Conservation (phyloP, 805 yeast genomes). For the Candida silvatica region DNA sequence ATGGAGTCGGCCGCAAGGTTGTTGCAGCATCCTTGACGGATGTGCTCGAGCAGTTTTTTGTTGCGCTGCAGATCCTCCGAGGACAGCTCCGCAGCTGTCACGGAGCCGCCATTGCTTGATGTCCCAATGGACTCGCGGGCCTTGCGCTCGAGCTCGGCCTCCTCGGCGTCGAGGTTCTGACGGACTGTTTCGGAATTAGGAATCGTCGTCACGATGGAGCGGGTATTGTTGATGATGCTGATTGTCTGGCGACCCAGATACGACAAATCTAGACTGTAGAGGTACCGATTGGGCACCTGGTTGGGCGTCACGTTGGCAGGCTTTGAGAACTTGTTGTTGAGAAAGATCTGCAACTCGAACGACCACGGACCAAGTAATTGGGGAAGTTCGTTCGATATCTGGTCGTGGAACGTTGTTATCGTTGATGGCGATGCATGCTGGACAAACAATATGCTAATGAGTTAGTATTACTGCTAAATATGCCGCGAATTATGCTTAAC, state of each 20-base stretch:
- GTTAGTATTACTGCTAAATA: slow-evolving; percentile 3
- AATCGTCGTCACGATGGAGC: slow-evolving; percentile 23
- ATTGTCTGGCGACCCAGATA: slow-evolving; percentile 39
- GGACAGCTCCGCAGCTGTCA: too few relatives aligned
- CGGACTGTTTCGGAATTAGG: slow-evolving; percentile 14
- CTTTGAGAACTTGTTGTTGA: slow-evolving; percentile 49
- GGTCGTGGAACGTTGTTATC: slow-evolving; percentile 63
- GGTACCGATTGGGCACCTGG: slow-evolving; percentile 32
- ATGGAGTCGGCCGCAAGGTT: slow-evolving; percentile 24
- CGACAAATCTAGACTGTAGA: slow-evolving; percentile 43
- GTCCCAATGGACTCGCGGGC: too few relatives aligned
- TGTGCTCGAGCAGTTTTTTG: slow-evolving; percentile 20
- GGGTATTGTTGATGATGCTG: slow-evolving; percentile 38
- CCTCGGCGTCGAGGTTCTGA: slow-evolving; percentile 7
- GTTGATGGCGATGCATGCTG: slow-evolving; percentile 46
- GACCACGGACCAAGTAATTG: slow-evolving; percentile 55
- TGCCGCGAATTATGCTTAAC: background rate
- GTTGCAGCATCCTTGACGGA: slow-evolving; percentile 41
- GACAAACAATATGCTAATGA: slow-evolving; percentile 29
- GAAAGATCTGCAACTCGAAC: slow-evolving; percentile 57
- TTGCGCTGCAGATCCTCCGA: slow-evolving; percentile 10
- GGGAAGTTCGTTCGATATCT: slow-evolving; percentile 60
- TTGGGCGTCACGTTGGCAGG: slow-evolving; percentile 29
- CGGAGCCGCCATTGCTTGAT: background rate
- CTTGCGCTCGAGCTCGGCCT: slow-evolving; percentile 4